Evolutionary conservation across 345 rosid genomes (phyloP), one percentile per base, ranked within the genome.

Genomic region (Dimocarpus longan): DNA sequence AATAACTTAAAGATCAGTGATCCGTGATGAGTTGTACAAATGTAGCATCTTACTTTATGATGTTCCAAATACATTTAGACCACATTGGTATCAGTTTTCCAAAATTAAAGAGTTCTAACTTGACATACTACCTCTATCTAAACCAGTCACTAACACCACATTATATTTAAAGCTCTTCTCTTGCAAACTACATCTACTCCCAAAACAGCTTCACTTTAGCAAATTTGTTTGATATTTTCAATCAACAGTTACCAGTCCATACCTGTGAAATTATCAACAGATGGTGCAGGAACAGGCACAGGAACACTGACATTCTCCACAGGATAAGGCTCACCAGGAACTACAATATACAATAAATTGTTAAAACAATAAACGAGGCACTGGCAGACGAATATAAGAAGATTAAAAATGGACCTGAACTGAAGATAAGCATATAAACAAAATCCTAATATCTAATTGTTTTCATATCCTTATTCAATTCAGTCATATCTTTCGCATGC

Each of bases 241-340:
- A 60, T 60, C 22, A 60, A 60, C n/a, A 79, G 67, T 57, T 21
- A 57, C 18, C 22, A 21, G 48, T 67, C 10, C 78, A 59, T 80
- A 93, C 99, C 97, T 85, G 93, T 75, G 76, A 78, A 39, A 77
- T 69, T 83, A 70, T 84, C 78, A 79, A 70, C 84, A 15, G 88
- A 70, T 50, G 88, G 88, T 68, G 83, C 89, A 10, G 94, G 91
- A 67, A 88, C 84, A 77, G 94, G 90, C 54, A 90, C 86, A 32
- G 91, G 89, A 77, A 88, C 80, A 70, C 69, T 75, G 9, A 40
- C 83, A 43, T 80, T 87, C 78, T 87, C 85, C 78, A 80, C 42
- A 26, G 86, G 89, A 87, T 90, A 92, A 60, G 96, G 92, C 82
- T 84, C 93, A 63, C 99, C 99, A 79, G 99, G 98, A 90, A 84